Conservation (phyloP, 2,329 filamentous ascomycete genomes). For the Verticillium klebahnii region DNA sequence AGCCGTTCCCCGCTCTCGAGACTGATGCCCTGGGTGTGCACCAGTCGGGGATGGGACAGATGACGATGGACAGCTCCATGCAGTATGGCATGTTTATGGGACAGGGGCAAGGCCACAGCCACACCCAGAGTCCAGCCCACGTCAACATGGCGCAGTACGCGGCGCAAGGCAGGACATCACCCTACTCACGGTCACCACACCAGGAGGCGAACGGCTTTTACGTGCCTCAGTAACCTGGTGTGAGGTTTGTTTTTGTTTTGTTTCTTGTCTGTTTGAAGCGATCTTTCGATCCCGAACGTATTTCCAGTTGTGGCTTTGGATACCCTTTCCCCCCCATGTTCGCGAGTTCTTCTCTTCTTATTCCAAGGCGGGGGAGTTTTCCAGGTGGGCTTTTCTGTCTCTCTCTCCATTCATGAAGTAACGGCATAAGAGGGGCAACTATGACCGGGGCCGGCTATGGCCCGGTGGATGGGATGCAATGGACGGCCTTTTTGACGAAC, state of each 20-base stretch:
- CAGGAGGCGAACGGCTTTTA: conserved; percentile 31
- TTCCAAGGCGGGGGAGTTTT: not conserved
- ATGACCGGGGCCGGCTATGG: not conserved
- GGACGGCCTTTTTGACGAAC: not conserved
- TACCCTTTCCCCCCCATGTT: not conserved
- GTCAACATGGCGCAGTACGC: conserved; percentile 28
- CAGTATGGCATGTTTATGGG: conserved; percentile 8
- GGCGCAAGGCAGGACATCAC: conserved; percentile 35
- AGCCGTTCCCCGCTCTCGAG: conserved; percentile 27
- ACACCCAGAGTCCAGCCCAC: conserved; percentile 22
- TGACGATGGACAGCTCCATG: not conserved
- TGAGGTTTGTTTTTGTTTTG: not conserved
- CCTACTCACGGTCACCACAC: conserved; percentile 36
- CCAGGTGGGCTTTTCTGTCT: not conserved
- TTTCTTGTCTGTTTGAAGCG: not conserved
- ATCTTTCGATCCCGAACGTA: not conserved
- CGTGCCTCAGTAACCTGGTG: conserved; percentile 9
- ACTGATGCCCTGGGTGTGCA: conserved; percentile 10
- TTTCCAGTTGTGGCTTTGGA: not conserved
- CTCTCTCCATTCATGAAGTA: not conserved
- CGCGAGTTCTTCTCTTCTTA: not conserved
- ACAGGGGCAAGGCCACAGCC: conserved; percentile 13
- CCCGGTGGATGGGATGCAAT: not conserved
- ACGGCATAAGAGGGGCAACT: not conserved
- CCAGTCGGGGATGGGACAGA: conserved; percentile 26